Conservation (phyloP, 257 asterid genomes). For the Solanum sitiens region DNA sequence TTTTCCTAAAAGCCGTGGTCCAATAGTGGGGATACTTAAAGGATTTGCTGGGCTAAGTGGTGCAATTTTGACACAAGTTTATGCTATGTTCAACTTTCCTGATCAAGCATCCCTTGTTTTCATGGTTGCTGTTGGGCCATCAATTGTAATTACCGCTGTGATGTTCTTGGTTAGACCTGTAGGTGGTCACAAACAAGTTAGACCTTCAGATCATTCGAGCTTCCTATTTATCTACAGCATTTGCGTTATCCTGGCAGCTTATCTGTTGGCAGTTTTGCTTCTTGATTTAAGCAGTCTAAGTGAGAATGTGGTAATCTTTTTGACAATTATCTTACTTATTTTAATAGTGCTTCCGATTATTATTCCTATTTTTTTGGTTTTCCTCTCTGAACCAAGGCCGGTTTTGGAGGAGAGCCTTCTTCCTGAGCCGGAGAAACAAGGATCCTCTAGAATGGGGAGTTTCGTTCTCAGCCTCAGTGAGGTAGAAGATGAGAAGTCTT, state of each 20-base stretch:
- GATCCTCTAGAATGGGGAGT: slow-evolving; percentile 14
- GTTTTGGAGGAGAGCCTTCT: slow-evolving; percentile 20
- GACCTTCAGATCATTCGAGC: slow-evolving; percentile 17
- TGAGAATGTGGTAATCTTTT: slow-evolving; percentile 9
- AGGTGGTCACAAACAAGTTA: slow-evolving; percentile 24
- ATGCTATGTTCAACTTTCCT: slow-evolving; percentile 25
- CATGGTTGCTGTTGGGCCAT: slow-evolving; percentile 28
- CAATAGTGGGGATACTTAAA: slow-evolving; percentile 26
- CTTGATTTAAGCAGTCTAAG: slow-evolving; percentile 14
- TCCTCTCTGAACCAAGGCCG: slow-evolving; percentile 12
- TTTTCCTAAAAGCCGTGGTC: slow-evolving; percentile 31
- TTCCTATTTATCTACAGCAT: slow-evolving; percentile 22
- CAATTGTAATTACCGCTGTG: slow-evolving; percentile 14
- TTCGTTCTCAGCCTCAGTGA: slow-evolving; percentile 28
- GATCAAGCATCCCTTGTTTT: slow-evolving; percentile 22
- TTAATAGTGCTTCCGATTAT: slow-evolving; percentile 22
- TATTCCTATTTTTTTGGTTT: slow-evolving; percentile 22
- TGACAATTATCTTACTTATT: slow-evolving; percentile 13
- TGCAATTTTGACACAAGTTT: slow-evolving; percentile 29
- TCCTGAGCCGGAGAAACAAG: slow-evolving; percentile 13
- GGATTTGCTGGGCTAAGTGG: slow-evolving; percentile 37
- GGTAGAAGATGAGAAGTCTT: slow-evolving; percentile 24
- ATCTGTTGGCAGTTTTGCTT: slow-evolving; percentile 19
- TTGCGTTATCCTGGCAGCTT: slow-evolving; percentile 26
- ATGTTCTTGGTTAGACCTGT: slow-evolving; percentile 33